These are phyloP conservation scores for Trypanosoma vivax DNA, from an alignment of 208 protist genomes.

Conservation along the genomic window DNA sequence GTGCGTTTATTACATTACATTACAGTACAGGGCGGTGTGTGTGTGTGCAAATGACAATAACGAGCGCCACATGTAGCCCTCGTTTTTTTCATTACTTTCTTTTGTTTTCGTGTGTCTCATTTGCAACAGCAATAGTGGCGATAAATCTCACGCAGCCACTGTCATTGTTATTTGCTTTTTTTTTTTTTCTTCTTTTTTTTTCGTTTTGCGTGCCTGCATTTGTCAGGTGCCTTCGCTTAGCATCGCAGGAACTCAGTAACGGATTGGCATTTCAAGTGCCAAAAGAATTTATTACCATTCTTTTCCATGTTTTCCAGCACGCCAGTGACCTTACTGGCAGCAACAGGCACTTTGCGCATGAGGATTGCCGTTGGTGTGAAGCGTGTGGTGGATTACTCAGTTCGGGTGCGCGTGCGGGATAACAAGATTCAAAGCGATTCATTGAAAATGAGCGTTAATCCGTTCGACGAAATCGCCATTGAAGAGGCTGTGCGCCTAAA, in stretches of 20 bases:
- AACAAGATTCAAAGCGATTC: conserved; percentile 93
- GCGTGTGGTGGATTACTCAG: conserved; percentile 95
- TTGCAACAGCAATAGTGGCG: too few species aligned
- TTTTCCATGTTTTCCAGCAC: conserved; percentile 21
- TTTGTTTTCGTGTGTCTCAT: too few species aligned
- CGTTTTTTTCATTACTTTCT: too few species aligned
- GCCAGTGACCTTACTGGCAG: conserved; percentile 28
- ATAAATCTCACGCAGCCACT: too few species aligned
- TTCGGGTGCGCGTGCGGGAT: conserved; percentile 94
- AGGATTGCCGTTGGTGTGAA: conserved; percentile 95
- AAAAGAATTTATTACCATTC: not conserved
- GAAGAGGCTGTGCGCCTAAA: conserved; percentile 94
- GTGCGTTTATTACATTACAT: too few species aligned
- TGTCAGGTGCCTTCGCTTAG: not conserved
- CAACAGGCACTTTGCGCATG: conserved; percentile 46
- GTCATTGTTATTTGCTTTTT: not conserved
- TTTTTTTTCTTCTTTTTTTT: not conserved
- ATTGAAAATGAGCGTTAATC: conserved; percentile 96
- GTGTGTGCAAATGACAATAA: too few species aligned
- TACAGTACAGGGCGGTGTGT: too few species aligned
- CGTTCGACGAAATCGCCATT: conserved; percentile 95
- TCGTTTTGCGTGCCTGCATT: conserved; percentile 5
- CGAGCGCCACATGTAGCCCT: too few species aligned
- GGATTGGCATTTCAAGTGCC: too few species aligned
- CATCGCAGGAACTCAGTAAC: too few species aligned